phyloP scores from a whole-genome alignment of 148 eudicot genomes.

The Persicaria maculosa region DNA sequence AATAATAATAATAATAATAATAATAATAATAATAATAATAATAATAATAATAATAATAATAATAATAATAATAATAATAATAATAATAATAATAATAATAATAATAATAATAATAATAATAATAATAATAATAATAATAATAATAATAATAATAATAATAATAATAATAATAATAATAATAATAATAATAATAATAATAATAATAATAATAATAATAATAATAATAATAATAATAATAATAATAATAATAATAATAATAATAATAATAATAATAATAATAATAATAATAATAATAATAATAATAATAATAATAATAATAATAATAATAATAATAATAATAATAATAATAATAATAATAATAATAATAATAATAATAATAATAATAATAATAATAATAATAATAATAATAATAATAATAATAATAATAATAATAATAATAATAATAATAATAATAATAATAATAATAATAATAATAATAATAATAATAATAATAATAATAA shows the following conservation, averaged over 20 bases:
- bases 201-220: not conserved
- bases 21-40: not conserved
- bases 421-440: not conserved
- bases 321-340: not conserved
- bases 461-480: not conserved
- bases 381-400: not conserved
- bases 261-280: not conserved
- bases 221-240: not conserved
- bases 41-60: not conserved
- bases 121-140: not conserved
- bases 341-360: not conserved
- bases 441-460: not conserved
- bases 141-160: not conserved
- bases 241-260: not conserved
- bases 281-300: not conserved
- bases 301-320: not conserved
- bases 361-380: not conserved
- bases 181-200: not conserved
- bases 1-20: not conserved
- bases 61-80: not conserved
- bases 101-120: not conserved
- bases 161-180: not conserved
- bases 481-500: not conserved
- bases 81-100: not conserved
- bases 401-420: not conserved